A percentile compares a stretch with the other conserved stretches of the same genome.
Evolutionary conservation across 2,329 filamentous ascomycete genomes (phyloP).

Genomic region (Trichoderma sp.): DNA sequence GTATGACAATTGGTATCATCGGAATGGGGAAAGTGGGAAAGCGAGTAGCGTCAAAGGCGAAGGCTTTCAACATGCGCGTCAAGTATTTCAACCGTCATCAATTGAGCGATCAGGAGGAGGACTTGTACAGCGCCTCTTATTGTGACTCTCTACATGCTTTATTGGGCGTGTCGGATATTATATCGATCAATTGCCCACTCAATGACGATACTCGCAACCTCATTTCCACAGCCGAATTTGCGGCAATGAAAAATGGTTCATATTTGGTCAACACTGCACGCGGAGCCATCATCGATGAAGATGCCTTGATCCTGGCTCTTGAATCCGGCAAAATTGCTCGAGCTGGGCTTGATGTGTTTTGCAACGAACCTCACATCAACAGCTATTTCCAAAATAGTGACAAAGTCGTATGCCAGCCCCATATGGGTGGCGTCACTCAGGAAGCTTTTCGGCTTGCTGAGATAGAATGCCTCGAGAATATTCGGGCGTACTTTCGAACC

Average conservation of each 20-base stretch:
- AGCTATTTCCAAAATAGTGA: neutral
- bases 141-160: neutral
- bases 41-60: neutral
- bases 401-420: neutral
- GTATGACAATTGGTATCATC: neutral
- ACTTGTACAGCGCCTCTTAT: neutral
- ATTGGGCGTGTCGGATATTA: neutral
- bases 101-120: neutral
- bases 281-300: neutral
- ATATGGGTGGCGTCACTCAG: neutral
- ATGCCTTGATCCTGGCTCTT: neutral
- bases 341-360: neutral
- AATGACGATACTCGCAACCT: neutral
- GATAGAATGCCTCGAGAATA: neutral
- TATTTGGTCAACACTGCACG: neutral
- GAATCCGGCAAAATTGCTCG: neutral
- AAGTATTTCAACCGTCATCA: neutral
- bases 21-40: neutral
- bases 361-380: neutral
- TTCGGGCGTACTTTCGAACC: neutral
- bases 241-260: neutral
- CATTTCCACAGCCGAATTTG: neutral
- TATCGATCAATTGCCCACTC: neutral
- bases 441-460: neutral
- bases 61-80: neutral